phyloP scores from a whole-genome alignment of 176 grass and related monocot genomes.

The Calamus simplicifolius region DNA sequence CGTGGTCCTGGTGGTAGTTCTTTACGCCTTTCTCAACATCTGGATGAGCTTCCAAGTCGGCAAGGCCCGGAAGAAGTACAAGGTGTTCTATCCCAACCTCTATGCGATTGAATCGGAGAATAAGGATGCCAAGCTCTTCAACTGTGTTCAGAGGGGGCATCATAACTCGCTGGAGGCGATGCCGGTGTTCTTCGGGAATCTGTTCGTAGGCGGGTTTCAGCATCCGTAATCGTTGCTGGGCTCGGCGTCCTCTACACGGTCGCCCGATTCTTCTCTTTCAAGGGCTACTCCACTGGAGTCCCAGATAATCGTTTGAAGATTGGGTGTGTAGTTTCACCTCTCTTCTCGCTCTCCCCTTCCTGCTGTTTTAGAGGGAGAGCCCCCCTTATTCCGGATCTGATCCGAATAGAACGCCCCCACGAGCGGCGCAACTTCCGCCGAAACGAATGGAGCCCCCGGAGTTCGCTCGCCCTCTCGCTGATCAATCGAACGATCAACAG shows the following conservation, averaged over 20 bases:
- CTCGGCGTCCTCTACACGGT: constrained; percentile 59
- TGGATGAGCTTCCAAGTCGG: constrained; percentile 87
- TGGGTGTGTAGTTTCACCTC: constrained; percentile 40
- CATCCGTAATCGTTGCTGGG: constrained; percentile 46
- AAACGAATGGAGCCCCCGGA: too few species aligned
- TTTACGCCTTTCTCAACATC: constrained; percentile 72
- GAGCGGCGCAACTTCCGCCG: too few species aligned
- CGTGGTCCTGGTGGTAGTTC: too few species aligned
- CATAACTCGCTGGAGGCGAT: constrained; percentile 95
- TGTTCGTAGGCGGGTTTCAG: constrained; percentile 74
- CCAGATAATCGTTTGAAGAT: constrained; percentile 84
- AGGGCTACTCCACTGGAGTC: constrained; percentile 74
- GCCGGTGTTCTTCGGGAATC: constrained; percentile 82
- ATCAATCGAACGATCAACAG: too few species aligned
- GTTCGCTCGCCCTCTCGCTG: too few species aligned
- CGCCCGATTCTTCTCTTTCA: constrained; percentile 94
- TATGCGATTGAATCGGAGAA: constrained; percentile 77
- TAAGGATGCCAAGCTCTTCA: constrained; percentile 96
- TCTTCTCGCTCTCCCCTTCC: not conserved
- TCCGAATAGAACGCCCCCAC: too few species aligned
- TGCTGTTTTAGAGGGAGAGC: too few species aligned
- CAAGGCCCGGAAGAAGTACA: constrained; percentile 84
- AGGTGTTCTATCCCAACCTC: constrained; percentile 67
- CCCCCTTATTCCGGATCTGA: too few species aligned
- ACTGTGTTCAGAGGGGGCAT: constrained; percentile 97